phyloP scores from a whole-genome alignment of 2,329 filamentous ascomycete genomes.

The Cladophialophora chaetospira region DNA sequence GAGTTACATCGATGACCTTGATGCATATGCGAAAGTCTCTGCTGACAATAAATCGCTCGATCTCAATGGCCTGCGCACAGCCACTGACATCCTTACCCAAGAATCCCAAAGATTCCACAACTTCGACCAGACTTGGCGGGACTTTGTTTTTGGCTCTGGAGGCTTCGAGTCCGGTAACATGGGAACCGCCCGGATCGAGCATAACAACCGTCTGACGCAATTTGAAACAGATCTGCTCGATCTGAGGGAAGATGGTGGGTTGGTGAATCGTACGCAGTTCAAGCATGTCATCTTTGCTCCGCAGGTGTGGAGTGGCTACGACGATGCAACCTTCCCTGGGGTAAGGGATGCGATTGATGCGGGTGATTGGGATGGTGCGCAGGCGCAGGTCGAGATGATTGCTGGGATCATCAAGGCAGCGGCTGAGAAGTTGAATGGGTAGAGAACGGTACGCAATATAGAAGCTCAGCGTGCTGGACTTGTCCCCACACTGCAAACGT shows the following conservation, averaged over 20 bases:
- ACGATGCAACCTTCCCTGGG: slow-evolving; percentile 74
- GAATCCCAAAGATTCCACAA: slow-evolving; percentile 66
- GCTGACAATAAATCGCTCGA: slow-evolving; percentile 46
- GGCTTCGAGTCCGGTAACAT: slow-evolving; percentile 75
- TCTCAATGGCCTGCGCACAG: slow-evolving; percentile 63
- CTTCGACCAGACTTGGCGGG: slow-evolving; percentile 79
- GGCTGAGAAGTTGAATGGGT: slow-evolving; percentile 21
- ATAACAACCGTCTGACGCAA: slow-evolving; percentile 75
- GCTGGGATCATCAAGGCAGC: slow-evolving; percentile 68
- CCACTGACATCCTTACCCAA: slow-evolving; percentile 61
- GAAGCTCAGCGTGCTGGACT: no score
- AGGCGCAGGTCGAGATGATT: slow-evolving; percentile 69
- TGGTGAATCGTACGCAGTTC: slow-evolving; percentile 77
- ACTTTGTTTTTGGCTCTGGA: slow-evolving; percentile 67
- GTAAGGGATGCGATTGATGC: slow-evolving; percentile 77
- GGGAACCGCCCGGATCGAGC: slow-evolving; percentile 67
- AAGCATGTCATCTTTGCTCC: slow-evolving; percentile 92
- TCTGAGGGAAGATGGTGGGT: slow-evolving; percentile 50
- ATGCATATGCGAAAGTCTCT: slow-evolving; percentile 61
- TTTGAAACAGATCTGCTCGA: slow-evolving; percentile 88
- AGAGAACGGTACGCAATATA: background rate
- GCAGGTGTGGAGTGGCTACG: slow-evolving; percentile 70
- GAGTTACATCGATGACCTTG: slow-evolving; percentile 67
- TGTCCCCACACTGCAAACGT: no score
- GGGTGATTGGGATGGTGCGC: slow-evolving; percentile 69